phyloP scores from a whole-genome alignment of 768 basidiomycete genomes.

The Trametes elegans region DNA sequence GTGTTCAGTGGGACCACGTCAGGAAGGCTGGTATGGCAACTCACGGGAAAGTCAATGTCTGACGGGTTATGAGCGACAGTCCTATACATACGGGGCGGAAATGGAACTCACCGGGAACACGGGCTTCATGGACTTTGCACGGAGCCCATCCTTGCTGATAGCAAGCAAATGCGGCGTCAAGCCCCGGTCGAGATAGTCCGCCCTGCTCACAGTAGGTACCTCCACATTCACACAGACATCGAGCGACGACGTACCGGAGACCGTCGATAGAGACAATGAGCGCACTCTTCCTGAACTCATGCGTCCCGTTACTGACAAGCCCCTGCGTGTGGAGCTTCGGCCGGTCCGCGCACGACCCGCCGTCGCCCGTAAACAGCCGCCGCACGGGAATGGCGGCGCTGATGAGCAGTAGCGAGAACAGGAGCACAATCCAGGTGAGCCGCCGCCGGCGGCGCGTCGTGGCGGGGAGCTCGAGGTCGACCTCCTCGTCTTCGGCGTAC shows the following conservation, averaged over 20 bases:
- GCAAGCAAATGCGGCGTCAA: conserved; percentile 80
- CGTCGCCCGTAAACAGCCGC: background rate
- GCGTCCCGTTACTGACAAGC: conserved; percentile 76
- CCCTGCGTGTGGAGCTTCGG: conserved; percentile 29
- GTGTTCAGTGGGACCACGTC: background rate
- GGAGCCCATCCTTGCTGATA: conserved; percentile 78
- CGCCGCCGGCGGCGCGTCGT: background rate
- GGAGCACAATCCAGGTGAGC: conserved; percentile 9
- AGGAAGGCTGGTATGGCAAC: conserved; percentile 27
- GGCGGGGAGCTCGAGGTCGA: background rate
- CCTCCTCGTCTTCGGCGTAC: conserved; percentile 13
- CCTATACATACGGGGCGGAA: background rate
- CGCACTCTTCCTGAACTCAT: conserved; percentile 77
- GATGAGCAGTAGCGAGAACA: conserved; percentile 17
- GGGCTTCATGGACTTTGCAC: conserved; percentile 86
- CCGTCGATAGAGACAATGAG: conserved; percentile 88
- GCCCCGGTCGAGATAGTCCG: conserved; percentile 84
- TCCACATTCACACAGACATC: background rate
- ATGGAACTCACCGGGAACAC: conserved; percentile 69
- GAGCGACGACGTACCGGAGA: conserved; percentile 46
- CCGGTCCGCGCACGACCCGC: background rate
- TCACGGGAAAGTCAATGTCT: conserved; percentile 91
- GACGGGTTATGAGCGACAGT: background rate
- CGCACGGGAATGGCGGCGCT: conserved; percentile 11
- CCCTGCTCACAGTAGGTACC: conserved; percentile 42